Conservation (phyloP, 2,329 filamentous ascomycete species). For the Tolypocladium cylindrosporum region DNA sequence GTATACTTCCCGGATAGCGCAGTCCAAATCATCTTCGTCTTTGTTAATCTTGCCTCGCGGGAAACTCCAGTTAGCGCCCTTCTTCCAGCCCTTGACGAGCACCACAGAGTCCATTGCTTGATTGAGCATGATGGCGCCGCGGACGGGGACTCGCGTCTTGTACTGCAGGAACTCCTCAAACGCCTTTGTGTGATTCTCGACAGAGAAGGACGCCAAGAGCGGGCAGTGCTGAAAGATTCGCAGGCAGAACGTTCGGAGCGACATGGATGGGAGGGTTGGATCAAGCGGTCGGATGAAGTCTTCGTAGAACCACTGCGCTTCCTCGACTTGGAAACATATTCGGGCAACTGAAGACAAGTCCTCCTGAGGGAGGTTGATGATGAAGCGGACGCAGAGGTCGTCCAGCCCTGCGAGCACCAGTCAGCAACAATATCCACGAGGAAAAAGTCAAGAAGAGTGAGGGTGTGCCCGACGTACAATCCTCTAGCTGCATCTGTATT, state of each 20-base stretch:
- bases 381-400: slow-evolving; percentile 95
- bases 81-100: slow-evolving; percentile 97
- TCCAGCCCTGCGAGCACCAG: slow-evolving; percentile 61
- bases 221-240: slow-evolving; percentile 93
- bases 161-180: slow-evolving; percentile 91
- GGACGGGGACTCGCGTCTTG: slow-evolving; percentile 88
- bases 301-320: slow-evolving; percentile 99
- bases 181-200: slow-evolving; percentile 67
- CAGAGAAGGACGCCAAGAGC: slow-evolving; percentile 70
- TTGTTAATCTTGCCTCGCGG: slow-evolving; percentile 97
- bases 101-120: slow-evolving; percentile 89
- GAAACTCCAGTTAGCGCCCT: slow-evolving; percentile 92
- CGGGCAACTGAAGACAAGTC: slow-evolving; percentile 84
- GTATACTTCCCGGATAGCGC: slow-evolving; percentile 86
- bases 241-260: slow-evolving; percentile 74
- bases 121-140: slow-evolving; percentile 89
- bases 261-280: slow-evolving; percentile 74
- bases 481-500: slow-evolving; percentile 77
- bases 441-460: background rate
- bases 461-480: slow-evolving; percentile 49
- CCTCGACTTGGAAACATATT: slow-evolving; percentile 97
- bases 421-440: slow-evolving; percentile 11
- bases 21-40: slow-evolving; percentile 87
- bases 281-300: slow-evolving; percentile 93
- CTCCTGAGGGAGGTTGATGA: slow-evolving; percentile 89